A percentile compares a stretch with the other conserved stretches of the same genome.
phyloP scores from a whole-genome alignment of 305 asterid genomes.

The Solanum hybrid region DNA sequence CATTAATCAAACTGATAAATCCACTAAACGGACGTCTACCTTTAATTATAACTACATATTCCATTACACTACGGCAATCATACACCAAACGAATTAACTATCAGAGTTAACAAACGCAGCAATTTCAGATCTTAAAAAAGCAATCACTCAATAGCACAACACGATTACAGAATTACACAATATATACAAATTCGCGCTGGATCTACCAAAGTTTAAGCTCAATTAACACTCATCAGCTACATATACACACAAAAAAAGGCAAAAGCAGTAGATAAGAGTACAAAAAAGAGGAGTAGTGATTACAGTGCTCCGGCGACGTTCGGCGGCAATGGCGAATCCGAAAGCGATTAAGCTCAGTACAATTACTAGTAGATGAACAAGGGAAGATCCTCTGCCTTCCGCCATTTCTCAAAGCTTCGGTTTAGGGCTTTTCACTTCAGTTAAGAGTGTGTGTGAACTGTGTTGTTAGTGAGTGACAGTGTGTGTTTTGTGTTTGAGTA shows the following conservation, averaged over 20 bases:
- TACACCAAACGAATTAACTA: background rate
- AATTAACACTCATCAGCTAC: background rate
- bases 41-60: background rate
- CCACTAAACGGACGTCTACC: background rate
- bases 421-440: constrained; percentile 6
- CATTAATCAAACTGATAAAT: background rate
- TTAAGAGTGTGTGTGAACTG: background rate
- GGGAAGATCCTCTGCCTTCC: constrained; percentile 51
- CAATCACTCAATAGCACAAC: background rate
- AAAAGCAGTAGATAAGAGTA: background rate
- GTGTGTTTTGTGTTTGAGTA: background rate
- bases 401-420: constrained; percentile 21
- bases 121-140: background rate
- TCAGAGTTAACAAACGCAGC: background rate
- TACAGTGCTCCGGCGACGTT: constrained; percentile 89
- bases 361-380: constrained; percentile 53
- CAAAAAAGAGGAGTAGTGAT: background rate
- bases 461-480: background rate
- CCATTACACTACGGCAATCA: background rate
- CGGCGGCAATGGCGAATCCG: constrained; percentile 93
- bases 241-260: background rate
- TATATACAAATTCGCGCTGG: background rate
- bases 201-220: background rate
- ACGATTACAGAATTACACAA: background rate
- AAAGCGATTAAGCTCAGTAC: constrained; percentile 73